Percentiles rank a stretch among this genome's conserved stretches.
Conservation (phyloP, 208 protist species). For the Leishmania braziliensis region DNA sequence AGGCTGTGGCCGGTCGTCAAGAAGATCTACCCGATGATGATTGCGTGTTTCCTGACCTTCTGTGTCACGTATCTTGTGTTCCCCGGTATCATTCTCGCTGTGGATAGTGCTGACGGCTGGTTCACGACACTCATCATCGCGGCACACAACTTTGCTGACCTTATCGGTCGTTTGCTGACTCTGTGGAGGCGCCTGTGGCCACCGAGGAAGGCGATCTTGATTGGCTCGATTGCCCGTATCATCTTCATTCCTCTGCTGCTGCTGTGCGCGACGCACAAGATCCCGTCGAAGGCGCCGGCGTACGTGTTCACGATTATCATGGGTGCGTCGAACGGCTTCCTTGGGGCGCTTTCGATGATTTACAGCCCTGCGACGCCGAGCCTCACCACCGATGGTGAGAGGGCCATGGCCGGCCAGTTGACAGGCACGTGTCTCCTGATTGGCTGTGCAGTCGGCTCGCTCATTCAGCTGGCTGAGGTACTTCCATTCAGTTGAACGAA, state of each 20-base stretch:
- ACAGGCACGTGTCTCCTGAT: not conserved
- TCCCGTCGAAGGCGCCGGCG: constrained; percentile 47
- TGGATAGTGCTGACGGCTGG: constrained; percentile 57
- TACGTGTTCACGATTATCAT: constrained; percentile 62
- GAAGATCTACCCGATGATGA: constrained; percentile 78
- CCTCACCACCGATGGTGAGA: constrained; percentile 54
- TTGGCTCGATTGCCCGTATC: constrained; percentile 45
- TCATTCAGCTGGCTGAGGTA: constrained; percentile 64
- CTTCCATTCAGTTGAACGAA: constrained; percentile 33
- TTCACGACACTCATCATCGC: constrained; percentile 79
- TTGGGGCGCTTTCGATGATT: constrained; percentile 76
- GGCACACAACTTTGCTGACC: constrained; percentile 72
- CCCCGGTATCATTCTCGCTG: constrained; percentile 68
- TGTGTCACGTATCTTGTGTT: constrained; percentile 74
- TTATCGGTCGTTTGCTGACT: constrained; percentile 48
- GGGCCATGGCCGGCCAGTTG: constrained; percentile 66
- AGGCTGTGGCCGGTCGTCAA: constrained; percentile 68
- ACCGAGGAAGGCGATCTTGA: constrained; percentile 37
- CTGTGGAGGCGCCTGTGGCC: constrained; percentile 58
- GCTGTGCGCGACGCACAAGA: constrained; percentile 61
- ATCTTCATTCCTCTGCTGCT: constrained; percentile 76
- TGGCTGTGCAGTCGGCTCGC: constrained; percentile 18
- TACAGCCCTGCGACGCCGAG: constrained; percentile 55
- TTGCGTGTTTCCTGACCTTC: constrained; percentile 71
- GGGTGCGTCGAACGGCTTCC: constrained; percentile 80